Evolutionary conservation across 163 green algal species (phyloP), one percentile per base, ranked within the genome.

Genomic region (Dunaliella salina): DNA sequence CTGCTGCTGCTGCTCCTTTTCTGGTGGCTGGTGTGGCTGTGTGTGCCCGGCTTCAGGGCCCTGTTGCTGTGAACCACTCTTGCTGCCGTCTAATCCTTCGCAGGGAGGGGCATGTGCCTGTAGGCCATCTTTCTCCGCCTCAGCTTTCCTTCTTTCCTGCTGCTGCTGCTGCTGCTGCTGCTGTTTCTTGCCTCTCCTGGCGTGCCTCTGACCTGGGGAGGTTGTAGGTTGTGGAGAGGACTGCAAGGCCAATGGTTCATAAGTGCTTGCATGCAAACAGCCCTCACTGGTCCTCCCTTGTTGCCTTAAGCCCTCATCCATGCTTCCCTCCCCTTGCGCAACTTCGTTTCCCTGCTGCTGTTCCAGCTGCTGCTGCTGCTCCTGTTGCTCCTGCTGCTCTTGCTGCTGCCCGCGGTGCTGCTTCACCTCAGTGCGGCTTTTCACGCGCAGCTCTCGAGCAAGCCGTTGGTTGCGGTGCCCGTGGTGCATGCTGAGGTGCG

Each of bases 321-420:
- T 8, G 40, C 40, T 8, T 15, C 40, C 40, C 40, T 50, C 40
- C 40, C 45, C 35, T 81, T 46, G 84, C 80, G 34, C 24, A 35
- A 32, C 79, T 33, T 24, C 45, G 46, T 67, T 35, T 46, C 71
- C 46, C 8, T 81, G 34, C 40, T 80, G 34, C 46, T 80, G 57
- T 50, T 83, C 30, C 46, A 83, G 32, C 63, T 80, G 45, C 63
- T 89, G 87, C 85, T 79, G 79, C 85, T 79, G 79, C 80, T 85
- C 50, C 67, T 72, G 46, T 0, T 57, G 32, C 59, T 82, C 26
- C 33, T 82, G n/a, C n/a, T n/a, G n/a, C n/a, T n/a, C n/a, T n/a
- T n/a, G n/a, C 59, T 89, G 87, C 85, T 79, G 79, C 80, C 84
- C 50, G 63, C 71, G 46, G 5, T 57, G 32, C 59, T 82, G 32